A percentile compares a stretch with the other conserved stretches of the same genome.
Evolutionary conservation across 108 stramenopile genomes (phyloP).

Genomic region (Fragilaria crotonensis): DNA sequence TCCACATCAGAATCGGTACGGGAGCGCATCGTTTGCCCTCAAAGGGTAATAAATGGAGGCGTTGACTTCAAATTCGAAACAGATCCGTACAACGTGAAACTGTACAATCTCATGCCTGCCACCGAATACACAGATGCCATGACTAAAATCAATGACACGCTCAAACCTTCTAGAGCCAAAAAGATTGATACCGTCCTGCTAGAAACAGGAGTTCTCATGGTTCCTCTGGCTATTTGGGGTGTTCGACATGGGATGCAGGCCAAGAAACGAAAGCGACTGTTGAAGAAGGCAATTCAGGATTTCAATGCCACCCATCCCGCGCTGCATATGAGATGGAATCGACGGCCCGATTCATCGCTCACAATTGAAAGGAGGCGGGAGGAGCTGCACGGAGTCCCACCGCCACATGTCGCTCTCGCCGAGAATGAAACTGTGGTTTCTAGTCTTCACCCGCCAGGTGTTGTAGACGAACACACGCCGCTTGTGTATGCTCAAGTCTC

Average conservation of each 20-base stretch:
- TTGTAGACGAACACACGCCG: too few relatives aligned
- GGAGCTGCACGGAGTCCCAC: too few relatives aligned
- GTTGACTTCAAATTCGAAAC: slow-evolving; percentile 40
- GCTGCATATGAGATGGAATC: slow-evolving; percentile 37
- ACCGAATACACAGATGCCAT: slow-evolving; percentile 54
- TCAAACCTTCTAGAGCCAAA: slow-evolving; percentile 40
- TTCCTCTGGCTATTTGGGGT: slow-evolving; percentile 69
- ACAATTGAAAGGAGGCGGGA: slow-evolving; percentile 31
- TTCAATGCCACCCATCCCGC: slow-evolving; percentile 43
- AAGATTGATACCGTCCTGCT: slow-evolving; percentile 38
- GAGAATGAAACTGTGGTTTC: too few relatives aligned
- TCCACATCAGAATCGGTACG: too few relatives aligned
- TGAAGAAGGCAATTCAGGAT: slow-evolving; percentile 45
- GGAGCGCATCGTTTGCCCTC: too few relatives aligned
- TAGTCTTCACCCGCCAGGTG: too few relatives aligned
- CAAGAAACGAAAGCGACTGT: slow-evolving; percentile 33
- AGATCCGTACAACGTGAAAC: slow-evolving; percentile 25
- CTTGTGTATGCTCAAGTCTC: too few relatives aligned
- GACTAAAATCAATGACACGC: slow-evolving; percentile 34
- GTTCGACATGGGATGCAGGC: slow-evolving; percentile 44
- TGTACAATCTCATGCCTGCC: slow-evolving; percentile 42
- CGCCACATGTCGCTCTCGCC: too few relatives aligned
- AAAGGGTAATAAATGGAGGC: slow-evolving; percentile 26
- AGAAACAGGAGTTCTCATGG: slow-evolving; percentile 44
- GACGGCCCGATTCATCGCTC: slow-evolving; percentile 16